Evolutionary conservation across 176 grass and related monocot species (phyloP), one percentile per base, ranked within the genome.

Genomic region (Saccharum officinarum): DNA sequence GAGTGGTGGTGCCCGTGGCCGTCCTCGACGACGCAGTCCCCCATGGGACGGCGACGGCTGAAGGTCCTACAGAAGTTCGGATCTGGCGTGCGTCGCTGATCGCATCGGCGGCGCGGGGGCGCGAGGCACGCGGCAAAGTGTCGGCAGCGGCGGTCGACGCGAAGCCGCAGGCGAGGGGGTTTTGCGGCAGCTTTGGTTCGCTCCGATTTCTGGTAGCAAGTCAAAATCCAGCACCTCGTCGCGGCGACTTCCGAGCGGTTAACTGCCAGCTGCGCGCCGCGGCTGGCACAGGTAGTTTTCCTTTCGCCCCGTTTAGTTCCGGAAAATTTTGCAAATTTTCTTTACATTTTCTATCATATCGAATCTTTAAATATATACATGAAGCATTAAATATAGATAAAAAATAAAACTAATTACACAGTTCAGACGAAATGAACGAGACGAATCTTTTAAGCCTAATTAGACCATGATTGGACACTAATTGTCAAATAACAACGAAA

Each of bases 151-250:
- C 66, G 25, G 36, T 72, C 71, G 61, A 57, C 70, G 71, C 36
- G 64, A 55, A 26, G 33, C 54, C 78, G 66, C 50, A 38, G 70
- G 68, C 31, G 10, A 68, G n/a, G 45, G 57, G 26, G 26, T 38
- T 86, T 83, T 86, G 44, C 84, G 41, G 87, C 59, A 82, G 54
- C 44, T n/a, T 54, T 71, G 78, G 50, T 63, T 10, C 6, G 63
- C 78, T 69, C 50, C 66, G 79, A 81, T 79, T 83, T 90, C 44
- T n/a, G 84, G 84, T 79, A 78, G 84, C 59, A 79, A 78, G 84
- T 90, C 88, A 90, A 83, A 86, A 83, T 90, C 59, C 74, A 83
- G 38, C 67, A 36, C 80, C 88, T 83, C 73, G 84, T 86, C 67
- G 40, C 38, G 45, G 63, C 80, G 88, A 83, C 84, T 90, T 86